Evolutionary conservation across 1,284 basidiomycete species (phyloP).

Genomic region (Melampsora larici-populina): DNA sequence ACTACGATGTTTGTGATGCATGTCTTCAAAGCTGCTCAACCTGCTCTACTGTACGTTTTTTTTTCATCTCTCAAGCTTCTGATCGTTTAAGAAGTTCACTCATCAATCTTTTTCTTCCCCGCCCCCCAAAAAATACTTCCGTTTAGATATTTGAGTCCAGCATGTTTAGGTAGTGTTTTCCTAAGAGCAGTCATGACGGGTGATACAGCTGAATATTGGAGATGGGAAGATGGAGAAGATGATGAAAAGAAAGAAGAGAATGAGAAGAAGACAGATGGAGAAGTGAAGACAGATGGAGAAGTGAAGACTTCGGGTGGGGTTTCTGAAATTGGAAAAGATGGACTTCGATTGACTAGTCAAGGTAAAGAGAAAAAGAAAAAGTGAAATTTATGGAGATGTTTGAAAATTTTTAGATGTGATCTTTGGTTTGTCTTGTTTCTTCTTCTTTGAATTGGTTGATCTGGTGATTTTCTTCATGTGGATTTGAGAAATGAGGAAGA

Average conservation of each 20-base stretch:
- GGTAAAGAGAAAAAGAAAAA: conserved; percentile 34
- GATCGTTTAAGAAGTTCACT: conserved; percentile 1
- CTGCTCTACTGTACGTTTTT: conserved; percentile 74
- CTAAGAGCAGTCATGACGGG: conserved; percentile 60
- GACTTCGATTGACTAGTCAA: conserved; percentile 16
- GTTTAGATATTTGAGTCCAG: conserved; percentile 59
- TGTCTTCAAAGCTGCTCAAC: conserved; percentile 72
- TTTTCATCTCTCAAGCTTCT: not conserved
- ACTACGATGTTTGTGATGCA: conserved; percentile 89
- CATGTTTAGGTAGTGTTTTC: conserved; percentile 65
- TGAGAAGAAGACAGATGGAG: conserved; percentile 43
- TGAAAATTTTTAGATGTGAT: too few relatives aligned
- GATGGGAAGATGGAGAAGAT: conserved; percentile 60
- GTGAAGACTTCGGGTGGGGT: conserved; percentile 28
- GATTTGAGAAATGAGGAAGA: not conserved
- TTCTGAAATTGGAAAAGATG: not conserved
- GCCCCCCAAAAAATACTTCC: too few relatives aligned
- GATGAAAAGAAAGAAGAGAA: conserved; percentile 44
- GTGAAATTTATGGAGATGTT: not conserved
- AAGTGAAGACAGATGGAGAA: conserved; percentile 13
- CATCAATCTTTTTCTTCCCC: not conserved
- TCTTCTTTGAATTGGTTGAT: conserved; percentile 1
- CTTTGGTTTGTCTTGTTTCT: not conserved
- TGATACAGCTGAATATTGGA: conserved; percentile 65
- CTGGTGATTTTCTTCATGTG: not conserved